Percentiles rank a stretch among this genome's conserved stretches.
Evolutionary conservation across 2,329 filamentous ascomycete genomes (phyloP).

Genomic region (Cordyceps militaris): DNA sequence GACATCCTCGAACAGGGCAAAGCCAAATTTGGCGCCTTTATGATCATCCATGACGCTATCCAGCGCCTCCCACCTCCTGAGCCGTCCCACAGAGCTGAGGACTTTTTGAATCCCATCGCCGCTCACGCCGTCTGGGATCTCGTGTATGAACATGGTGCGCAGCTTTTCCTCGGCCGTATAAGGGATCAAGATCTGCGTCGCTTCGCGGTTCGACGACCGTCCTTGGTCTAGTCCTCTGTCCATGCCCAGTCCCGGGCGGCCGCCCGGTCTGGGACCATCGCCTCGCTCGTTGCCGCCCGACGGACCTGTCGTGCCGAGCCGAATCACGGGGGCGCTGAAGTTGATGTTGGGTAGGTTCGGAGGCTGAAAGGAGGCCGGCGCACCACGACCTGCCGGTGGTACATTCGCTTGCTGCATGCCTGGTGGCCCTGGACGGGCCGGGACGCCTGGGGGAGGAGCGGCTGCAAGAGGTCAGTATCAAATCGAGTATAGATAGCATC

Average conservation of each 20-base stretch:
- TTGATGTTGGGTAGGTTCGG: slow-evolving; percentile 96
- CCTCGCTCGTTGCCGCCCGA: slow-evolving; percentile 33
- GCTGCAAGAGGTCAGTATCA: slow-evolving; percentile 16
- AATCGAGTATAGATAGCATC: background rate
- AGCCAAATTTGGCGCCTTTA: slow-evolving; percentile 83
- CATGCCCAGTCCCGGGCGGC: slow-evolving; percentile 48
- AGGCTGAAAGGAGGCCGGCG: slow-evolving; percentile 78
- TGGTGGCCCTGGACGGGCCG: slow-evolving; percentile 69
- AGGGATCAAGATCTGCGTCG: slow-evolving; percentile 62
- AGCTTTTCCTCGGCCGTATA: slow-evolving; percentile 87
- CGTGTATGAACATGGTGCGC: slow-evolving; percentile 82
- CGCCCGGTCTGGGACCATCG: slow-evolving; percentile 30
- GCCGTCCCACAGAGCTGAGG: slow-evolving; percentile 65
- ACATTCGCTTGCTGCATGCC: slow-evolving; percentile 69
- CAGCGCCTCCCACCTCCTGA: slow-evolving; percentile 80
- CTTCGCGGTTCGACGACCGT: slow-evolving; percentile 59
- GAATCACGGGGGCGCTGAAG: slow-evolving; percentile 93
- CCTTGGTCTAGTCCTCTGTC: slow-evolving; percentile 62
- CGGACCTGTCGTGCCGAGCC: slow-evolving; percentile 71
- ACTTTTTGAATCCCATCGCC: slow-evolving; percentile 72
- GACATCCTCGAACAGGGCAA: slow-evolving; percentile 89
- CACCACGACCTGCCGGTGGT: slow-evolving; percentile 70
- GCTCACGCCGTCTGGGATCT: slow-evolving; percentile 71
- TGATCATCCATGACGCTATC: slow-evolving; percentile 55
- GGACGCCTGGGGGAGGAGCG: slow-evolving; percentile 76